Conservation (phyloP, 257 asterid genomes). For the Mentha longifolia region DNA sequence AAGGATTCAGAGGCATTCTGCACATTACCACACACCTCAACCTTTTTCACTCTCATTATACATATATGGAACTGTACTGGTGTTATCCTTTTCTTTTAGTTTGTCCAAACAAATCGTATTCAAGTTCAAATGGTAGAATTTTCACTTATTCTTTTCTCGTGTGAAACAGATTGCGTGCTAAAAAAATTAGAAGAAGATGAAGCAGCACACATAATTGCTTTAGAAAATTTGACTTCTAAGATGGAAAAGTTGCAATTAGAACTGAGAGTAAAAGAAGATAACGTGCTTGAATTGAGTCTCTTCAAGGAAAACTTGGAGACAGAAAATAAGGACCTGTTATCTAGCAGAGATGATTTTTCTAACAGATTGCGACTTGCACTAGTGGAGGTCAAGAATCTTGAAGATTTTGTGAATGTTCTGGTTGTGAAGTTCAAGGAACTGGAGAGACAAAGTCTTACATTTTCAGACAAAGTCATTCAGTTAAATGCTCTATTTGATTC, state of each 20-base stretch:
- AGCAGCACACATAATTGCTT: conserved; percentile 51
- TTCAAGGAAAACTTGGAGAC: conserved; percentile 61
- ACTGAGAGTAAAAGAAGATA: conserved; percentile 65
- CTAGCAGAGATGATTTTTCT: conserved; percentile 56
- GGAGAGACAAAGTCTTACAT: conserved; percentile 75
- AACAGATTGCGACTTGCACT: conserved; percentile 60
- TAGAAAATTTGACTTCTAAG: conserved; percentile 62
- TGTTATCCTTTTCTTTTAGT: neutral
- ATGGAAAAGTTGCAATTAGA: conserved; percentile 70
- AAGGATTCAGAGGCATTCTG: conserved; percentile 24
- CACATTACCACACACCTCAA: conserved; percentile 18
- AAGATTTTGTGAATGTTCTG: conserved; percentile 67
- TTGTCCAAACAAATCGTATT: conserved; percentile 10
- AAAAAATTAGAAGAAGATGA: conserved; percentile 66
- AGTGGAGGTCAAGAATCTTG: conserved; percentile 65
- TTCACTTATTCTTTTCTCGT: conserved; percentile 11
- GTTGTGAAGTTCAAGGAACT: conserved; percentile 62
- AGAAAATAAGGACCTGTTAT: conserved; percentile 59
- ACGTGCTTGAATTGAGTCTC: conserved; percentile 50
- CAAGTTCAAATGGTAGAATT: conserved; percentile 28
- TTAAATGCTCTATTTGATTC: conserved; percentile 66
- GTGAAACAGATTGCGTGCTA: conserved; percentile 58
- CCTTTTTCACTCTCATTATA: conserved; percentile 20
- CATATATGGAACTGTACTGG: conserved; percentile 7
- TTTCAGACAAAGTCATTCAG: conserved; percentile 63